These are phyloP conservation scores for Clitocybe nebularis DNA, from an alignment of 1,284 basidiomycete species.

Conservation along the genomic window DNA sequence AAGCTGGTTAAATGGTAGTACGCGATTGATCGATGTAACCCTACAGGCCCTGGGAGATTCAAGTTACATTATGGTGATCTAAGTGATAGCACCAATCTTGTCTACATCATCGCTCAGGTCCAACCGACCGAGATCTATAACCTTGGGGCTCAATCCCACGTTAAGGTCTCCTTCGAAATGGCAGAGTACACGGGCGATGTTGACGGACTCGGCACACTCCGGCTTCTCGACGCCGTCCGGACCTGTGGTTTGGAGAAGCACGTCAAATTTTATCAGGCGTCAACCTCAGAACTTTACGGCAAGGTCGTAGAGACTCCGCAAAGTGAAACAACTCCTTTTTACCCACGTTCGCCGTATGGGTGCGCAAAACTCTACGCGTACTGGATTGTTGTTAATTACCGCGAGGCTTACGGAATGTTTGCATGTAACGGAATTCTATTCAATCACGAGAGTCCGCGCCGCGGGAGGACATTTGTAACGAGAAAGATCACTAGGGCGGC, in stretches of 20 bases:
- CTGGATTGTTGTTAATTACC: slow-evolving; percentile 90
- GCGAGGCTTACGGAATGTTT: slow-evolving; percentile 90
- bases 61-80: slow-evolving; percentile 90
- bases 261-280: slow-evolving; percentile 89
- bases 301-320: slow-evolving; percentile 91
- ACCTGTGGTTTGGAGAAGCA: slow-evolving; percentile 87
- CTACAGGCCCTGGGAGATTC: slow-evolving; percentile 70
- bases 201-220: slow-evolving; percentile 86
- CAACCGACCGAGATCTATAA: slow-evolving; percentile 93
- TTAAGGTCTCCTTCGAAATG: slow-evolving; percentile 97
- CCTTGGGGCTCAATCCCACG: slow-evolving; percentile 93
- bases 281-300: slow-evolving; percentile 91
- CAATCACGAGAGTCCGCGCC: slow-evolving; percentile 91
- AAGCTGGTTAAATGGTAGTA: slow-evolving; percentile 1
- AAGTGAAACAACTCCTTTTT: slow-evolving; percentile 90
- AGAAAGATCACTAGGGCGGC: slow-evolving; percentile 88
- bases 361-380: slow-evolving; percentile 87
- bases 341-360: slow-evolving; percentile 89
- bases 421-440: slow-evolving; percentile 89
- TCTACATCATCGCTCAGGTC: slow-evolving; percentile 89
- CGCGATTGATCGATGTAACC: slow-evolving; percentile 5
- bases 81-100: slow-evolving; percentile 89
- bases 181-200: slow-evolving; percentile 95
- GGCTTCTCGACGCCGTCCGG: slow-evolving; percentile 87
- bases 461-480: slow-evolving; percentile 91